A percentile compares a stretch with the other conserved stretches of the same genome.
Conservation (phyloP, 305 asterid species). For the Solanum hybrid region DNA sequence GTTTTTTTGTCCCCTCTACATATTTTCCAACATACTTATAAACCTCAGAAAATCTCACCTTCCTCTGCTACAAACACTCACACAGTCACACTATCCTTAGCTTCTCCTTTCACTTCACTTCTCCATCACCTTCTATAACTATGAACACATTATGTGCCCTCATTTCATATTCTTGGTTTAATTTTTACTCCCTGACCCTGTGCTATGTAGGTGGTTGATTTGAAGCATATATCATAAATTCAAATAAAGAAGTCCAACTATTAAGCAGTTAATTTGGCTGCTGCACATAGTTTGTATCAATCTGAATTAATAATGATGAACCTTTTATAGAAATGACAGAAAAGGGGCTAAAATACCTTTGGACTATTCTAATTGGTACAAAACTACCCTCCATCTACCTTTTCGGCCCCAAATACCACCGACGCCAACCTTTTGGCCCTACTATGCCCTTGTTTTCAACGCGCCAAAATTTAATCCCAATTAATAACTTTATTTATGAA, state of each 20-base stretch:
- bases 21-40: neutral
- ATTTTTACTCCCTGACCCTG: neutral
- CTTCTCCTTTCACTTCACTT: neutral
- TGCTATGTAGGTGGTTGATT: neutral
- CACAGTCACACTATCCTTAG: neutral
- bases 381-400: neutral
- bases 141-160: neutral
- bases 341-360: neutral
- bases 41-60: neutral
- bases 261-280: neutral
- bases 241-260: neutral
- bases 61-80: neutral
- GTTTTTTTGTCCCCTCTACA: neutral
- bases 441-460: neutral
- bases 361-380: neutral
- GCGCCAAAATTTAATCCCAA: neutral
- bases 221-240: neutral
- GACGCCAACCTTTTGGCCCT: neutral
- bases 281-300: neutral
- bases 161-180: neutral
- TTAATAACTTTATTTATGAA: neutral
- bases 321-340: neutral
- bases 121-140: neutral
- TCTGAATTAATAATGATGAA: neutral
- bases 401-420: neutral